Conservation (phyloP, 2,329 filamentous ascomycete genomes). For the Pyrenophora graminea region DNA sequence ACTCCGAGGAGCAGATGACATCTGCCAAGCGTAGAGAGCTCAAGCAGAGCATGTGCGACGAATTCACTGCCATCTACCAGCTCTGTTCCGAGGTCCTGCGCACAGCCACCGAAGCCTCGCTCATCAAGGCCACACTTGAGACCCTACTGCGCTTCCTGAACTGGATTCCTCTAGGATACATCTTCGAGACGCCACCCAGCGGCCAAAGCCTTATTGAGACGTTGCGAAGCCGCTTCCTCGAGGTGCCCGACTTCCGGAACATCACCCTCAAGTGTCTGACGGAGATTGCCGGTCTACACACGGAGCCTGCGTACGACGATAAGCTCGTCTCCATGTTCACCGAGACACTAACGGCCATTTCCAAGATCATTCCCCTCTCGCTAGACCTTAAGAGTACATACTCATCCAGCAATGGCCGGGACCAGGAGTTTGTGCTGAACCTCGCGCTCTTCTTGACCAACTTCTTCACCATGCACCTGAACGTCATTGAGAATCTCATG, state of each 20-base stretch:
- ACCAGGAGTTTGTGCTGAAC: constrained; percentile 98
- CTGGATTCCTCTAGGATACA: constrained; percentile 98
- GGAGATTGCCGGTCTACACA: constrained; percentile 92
- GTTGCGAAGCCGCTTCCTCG: constrained; percentile 86
- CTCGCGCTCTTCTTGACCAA: constrained; percentile 94
- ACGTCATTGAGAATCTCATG: constrained; percentile 91
- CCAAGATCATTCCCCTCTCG: constrained; percentile 87
- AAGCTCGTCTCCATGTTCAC: constrained; percentile 99
- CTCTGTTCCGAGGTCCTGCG: constrained; percentile 94
- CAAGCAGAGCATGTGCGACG: constrained; percentile 97
- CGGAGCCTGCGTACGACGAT: constrained; percentile 86
- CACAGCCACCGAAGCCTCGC: constrained; percentile 81
- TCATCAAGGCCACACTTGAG: constrained; percentile 96
- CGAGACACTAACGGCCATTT: constrained; percentile 88
- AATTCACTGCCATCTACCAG: constrained; percentile 98
- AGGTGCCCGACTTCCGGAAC: constrained; percentile 93
- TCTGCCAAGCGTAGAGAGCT: constrained; percentile 93
- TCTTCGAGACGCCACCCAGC: constrained; percentile 83
- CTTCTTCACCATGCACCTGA: constrained; percentile 92
- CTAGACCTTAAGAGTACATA: constrained; percentile 92
- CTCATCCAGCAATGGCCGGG: constrained; percentile 83
- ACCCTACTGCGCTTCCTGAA: constrained; percentile 95
- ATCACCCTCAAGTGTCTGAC: constrained; percentile 95
- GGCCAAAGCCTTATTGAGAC: constrained; percentile 79
- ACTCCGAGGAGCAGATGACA: constrained; percentile 99